Evolutionary conservation across 768 basidiomycete species (phyloP), one percentile per base, ranked within the genome.

Genomic region (Crassisporium funariophilum): DNA sequence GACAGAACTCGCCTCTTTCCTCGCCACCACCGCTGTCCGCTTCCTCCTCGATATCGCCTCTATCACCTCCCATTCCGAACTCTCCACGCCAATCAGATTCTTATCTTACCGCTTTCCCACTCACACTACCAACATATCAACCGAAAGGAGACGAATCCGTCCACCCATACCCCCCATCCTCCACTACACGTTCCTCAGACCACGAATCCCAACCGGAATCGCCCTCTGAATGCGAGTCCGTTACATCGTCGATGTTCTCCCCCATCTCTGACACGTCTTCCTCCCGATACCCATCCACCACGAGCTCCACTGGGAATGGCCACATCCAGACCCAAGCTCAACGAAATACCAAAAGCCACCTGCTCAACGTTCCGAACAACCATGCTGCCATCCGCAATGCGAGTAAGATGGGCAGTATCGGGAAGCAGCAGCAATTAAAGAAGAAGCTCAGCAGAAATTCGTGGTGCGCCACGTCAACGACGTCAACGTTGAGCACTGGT

Each of bases 391-490:
- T 81, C 37, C 74, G 79, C 16, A 77, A 77, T 2, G 81, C 80
- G 9, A 76, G 76, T 39, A 72, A 72, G 59, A 65, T 75, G 13
- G 77, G 78, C 38, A 72, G 72, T 41, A 65, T 53, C 41, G 39
- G 55, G 33, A 52, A 60, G 49, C 45, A 46, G 29, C 38, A 20
- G 12, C 29, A 72, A 23, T 72, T 71, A 59, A 72, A 73, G 53
- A 70, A 69, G 49, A 75, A 69, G 52, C 67, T 74, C 52, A 73
- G 77, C 50, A 68, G 79, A 34, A 73, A 73, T 46, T 81, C 79
- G 40, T 81, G 79, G 79, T 75, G 67, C 40, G 65, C 70, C 1
- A 43, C 50, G 16, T 47, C 54, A 48, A 65, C 70, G 2, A 43
- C 50, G 16, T 47, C 54, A 48, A 35, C 37, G 9, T 19, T 23